A percentile compares a stretch with the other conserved stretches of the same genome.
Conservation (phyloP, 2,329 filamentous ascomycete species). For the Trichophyton equinum region DNA sequence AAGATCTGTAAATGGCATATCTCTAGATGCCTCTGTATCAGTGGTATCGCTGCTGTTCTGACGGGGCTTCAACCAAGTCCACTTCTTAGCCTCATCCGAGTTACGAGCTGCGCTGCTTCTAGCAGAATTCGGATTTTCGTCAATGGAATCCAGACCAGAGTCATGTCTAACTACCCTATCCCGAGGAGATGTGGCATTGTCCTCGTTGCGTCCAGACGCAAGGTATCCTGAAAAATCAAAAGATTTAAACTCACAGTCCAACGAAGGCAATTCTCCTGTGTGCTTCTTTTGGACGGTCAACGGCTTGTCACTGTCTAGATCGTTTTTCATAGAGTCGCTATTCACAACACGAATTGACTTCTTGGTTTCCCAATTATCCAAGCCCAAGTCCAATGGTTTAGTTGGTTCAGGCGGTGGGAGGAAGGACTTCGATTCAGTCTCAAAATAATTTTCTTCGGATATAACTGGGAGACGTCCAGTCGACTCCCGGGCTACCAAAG, state of each 20-base stretch:
- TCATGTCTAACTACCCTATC: background rate
- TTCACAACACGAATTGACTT: constrained; percentile 45
- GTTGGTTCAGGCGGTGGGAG: background rate
- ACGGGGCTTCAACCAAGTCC: constrained; percentile 35
- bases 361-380: constrained; percentile 18
- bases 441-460: constrained; percentile 9
- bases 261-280: background rate
- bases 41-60: background rate
- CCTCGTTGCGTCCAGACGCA: background rate
- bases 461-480: constrained; percentile 11
- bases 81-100: constrained; percentile 29
- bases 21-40: background rate
- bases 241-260: background rate
- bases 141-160: constrained; percentile 31
- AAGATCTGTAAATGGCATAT: background rate
- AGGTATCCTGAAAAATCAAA: background rate
- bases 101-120: constrained; percentile 16
- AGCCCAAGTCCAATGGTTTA: background rate
- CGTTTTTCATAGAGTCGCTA: constrained; percentile 31
- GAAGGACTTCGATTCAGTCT: background rate
- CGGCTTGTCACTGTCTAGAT: constrained; percentile 38
- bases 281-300: constrained; percentile 43
- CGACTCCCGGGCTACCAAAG: background rate
- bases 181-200: background rate
- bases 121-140: constrained; percentile 29